Base-by-base conservation (phyloP, 1,284 basidiomycete genomes). In the Pascua guehoae region DNA sequence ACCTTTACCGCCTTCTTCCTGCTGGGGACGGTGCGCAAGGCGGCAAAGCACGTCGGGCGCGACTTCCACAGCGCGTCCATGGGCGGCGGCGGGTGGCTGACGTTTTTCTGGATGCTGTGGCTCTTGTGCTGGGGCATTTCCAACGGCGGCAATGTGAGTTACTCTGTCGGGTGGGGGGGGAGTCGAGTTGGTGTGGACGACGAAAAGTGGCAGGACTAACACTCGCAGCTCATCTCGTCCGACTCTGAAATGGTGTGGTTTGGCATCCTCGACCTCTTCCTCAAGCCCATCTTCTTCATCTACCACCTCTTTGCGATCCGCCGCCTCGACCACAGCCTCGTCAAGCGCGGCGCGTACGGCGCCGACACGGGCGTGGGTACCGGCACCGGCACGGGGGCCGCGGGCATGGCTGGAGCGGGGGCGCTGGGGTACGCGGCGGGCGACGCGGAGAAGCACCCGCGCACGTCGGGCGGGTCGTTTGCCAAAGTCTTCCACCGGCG, bases 241-340 rank as follows among this genome's bases (percentile, higher is more conserved):
- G 43, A 41, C n/a, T 67, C 70, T 17, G 77, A 80, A 63, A 76
- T 79, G 75, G 64, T 78, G 58, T 85, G 83, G 74, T 86, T 85
- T 71, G 84, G 84, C 57, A 74, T 84, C 57, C 78, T 86, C 54
- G 85, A 86, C 65, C 53, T 86, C 14, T 56, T 85, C 61, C 78
- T 82, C 57, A 84, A 81, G 58, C 82, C 82, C 5, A 62, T 67
- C 54, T 63, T 44, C 50, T 49, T 61, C 24, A 18, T 51, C 48
- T 53, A 15, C 48, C 67, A 68, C 64, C 58, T 72, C 37, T 60
- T 49, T 51, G 41, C 48, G 24, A 53, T 69, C 12, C 42, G 50
- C 41, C 60, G 58, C 42, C 58, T 70, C 55, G 69, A 77, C 59
- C 65, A 70, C 56, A 63, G 65, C 49, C 62, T 59, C 47, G 65